phyloP scores from a whole-genome alignment of 306 rosid genomes.

The Sicyos edulis region DNA sequence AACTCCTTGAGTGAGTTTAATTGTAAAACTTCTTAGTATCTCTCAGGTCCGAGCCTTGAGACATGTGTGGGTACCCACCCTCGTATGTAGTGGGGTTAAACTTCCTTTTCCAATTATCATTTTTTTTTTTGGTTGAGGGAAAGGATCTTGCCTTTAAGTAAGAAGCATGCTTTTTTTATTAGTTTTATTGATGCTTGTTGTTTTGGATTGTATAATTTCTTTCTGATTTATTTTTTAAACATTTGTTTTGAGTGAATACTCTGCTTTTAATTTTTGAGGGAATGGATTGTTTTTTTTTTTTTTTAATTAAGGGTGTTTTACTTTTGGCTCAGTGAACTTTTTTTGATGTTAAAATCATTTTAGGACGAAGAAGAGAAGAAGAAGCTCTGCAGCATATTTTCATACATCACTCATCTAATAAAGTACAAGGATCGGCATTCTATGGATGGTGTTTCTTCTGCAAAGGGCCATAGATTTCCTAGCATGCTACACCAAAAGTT shows the following conservation, averaged over 20 bases:
- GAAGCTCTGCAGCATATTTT: conserved; percentile 47
- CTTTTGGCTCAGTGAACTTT: background rate
- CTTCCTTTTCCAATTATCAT: no score
- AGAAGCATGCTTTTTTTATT: background rate
- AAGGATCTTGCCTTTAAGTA: background rate
- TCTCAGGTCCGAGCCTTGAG: no score
- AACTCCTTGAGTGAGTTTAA: no score
- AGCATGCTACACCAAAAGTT: conserved; percentile 47
- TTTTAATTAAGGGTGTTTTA: background rate
- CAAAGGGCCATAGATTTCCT: conserved; percentile 55
- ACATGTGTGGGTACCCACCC: no score
- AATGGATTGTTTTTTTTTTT: no score
- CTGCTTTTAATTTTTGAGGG: no score
- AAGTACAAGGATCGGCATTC: conserved; percentile 67
- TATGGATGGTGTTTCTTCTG: conserved; percentile 43
- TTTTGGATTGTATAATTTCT: background rate
- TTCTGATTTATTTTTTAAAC: no score
- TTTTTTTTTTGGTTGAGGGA: background rate
- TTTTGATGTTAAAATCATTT: conserved; percentile 11
- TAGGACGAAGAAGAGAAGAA: conserved; percentile 70
- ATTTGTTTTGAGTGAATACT: no score
- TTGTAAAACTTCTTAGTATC: no score
- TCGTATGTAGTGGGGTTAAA: no score
- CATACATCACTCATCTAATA: conserved; percentile 70
- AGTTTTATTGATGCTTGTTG: background rate